A percentile compares a stretch with the other conserved stretches of the same genome.
These are phyloP conservation scores for Gracilaria caudata DNA, from an alignment of 23 red algal genomes.

Conservation along the genomic window DNA sequence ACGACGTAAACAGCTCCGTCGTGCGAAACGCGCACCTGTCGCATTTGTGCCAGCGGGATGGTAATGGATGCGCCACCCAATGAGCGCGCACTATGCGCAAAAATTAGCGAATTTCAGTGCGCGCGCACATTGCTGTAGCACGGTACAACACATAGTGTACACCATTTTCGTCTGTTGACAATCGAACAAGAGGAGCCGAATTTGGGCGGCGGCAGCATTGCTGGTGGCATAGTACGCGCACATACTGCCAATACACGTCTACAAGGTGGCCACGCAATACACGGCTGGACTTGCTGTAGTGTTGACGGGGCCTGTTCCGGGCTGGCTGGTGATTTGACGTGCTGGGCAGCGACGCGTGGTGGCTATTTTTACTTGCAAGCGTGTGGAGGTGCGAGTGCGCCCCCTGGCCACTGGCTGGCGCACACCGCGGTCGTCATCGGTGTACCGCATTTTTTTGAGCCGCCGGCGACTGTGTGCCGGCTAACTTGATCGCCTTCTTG, in stretches of 20 bases:
- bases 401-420: not conserved
- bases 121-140: not conserved
- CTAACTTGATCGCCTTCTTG: too few relatives aligned
- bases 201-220: not conserved
- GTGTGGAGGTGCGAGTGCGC: too few relatives aligned
- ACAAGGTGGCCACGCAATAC: not conserved
- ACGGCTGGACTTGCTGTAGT: not conserved
- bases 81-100: not conserved
- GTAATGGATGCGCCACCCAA: not conserved
- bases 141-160: not conserved
- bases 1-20: slow-evolving; percentile 5
- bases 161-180: slow-evolving; percentile 10
- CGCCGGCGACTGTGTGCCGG: not conserved
- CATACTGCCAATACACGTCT: too few relatives aligned
- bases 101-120: slow-evolving; percentile 2
- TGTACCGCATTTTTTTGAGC: not conserved
- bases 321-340: not conserved
- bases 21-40: not conserved
- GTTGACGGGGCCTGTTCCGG: slow-evolving; percentile 9
- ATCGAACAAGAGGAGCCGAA: slow-evolving; percentile 7
- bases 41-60: slow-evolving; percentile 4
- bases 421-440: not conserved
- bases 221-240: not conserved
- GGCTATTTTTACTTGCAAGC: not conserved
- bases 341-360: not conserved